Percentiles rank a stretch among this genome's conserved stretches.
Conservation (phyloP, 805 yeast species). For the Wickerhamomyces xylosicus region DNA sequence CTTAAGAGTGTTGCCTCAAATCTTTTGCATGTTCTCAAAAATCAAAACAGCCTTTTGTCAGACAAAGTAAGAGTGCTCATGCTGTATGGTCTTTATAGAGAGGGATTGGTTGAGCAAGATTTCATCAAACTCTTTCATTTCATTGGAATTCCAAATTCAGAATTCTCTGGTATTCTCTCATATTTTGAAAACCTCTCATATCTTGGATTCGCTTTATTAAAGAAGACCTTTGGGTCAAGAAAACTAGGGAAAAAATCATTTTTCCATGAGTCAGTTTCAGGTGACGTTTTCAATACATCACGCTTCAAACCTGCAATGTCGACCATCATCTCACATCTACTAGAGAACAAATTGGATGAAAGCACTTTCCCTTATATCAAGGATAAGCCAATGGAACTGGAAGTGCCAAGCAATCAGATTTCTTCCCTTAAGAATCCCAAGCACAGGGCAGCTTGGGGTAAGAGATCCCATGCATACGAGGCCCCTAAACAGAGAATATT, state of each 20-base stretch:
- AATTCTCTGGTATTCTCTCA: slow-evolving; percentile 34
- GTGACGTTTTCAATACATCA: slow-evolving; percentile 44
- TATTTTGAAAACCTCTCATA: slow-evolving; percentile 47
- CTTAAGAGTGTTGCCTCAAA: slow-evolving; percentile 51
- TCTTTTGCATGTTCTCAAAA: slow-evolving; percentile 42
- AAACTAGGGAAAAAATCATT: slow-evolving; percentile 34
- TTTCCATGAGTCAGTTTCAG: slow-evolving; percentile 41
- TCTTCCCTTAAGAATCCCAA: slow-evolving; percentile 58
- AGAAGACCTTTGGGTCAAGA: slow-evolving; percentile 29
- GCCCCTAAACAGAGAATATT: slow-evolving; percentile 58
- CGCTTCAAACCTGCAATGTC: slow-evolving; percentile 66
- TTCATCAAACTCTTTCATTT: slow-evolving; percentile 59
- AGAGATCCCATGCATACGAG: slow-evolving; percentile 24
- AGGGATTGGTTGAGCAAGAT: slow-evolving; percentile 71
- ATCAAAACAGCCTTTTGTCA: slow-evolving; percentile 37
- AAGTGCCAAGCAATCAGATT: slow-evolving; percentile 25
- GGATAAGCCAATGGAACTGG: slow-evolving; percentile 54
- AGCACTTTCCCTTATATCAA: slow-evolving; percentile 62
- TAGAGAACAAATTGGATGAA: slow-evolving; percentile 44
- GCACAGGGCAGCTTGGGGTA: slow-evolving; percentile 73
- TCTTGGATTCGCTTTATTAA: slow-evolving; percentile 48
- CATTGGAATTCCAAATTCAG: slow-evolving; percentile 27
- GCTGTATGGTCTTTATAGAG: slow-evolving; percentile 69
- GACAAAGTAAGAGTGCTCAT: slow-evolving; percentile 72
- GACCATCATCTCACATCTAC: slow-evolving; percentile 40